A percentile compares a stretch with the other conserved stretches of the same genome.
Evolutionary conservation across 2,329 filamentous ascomycete genomes (phyloP).

Genomic region (Penicillium sp.): DNA sequence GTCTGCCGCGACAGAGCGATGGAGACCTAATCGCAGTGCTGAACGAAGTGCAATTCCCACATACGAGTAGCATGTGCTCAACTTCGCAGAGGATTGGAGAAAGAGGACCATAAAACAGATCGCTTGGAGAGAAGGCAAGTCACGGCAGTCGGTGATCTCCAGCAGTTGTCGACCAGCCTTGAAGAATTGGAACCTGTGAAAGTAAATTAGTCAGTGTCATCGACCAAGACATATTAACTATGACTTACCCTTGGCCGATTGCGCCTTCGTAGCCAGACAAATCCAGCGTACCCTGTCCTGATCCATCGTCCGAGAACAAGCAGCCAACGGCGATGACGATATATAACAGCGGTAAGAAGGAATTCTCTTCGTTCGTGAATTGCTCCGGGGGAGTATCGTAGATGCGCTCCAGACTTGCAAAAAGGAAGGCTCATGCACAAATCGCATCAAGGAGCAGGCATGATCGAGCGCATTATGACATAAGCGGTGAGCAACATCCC

Average conservation of each 20-base stretch:
- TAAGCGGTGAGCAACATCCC: slow-evolving; percentile 55
- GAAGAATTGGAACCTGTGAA: slow-evolving; percentile 68
- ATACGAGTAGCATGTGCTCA: slow-evolving; percentile 77
- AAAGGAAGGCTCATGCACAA: slow-evolving; percentile 83
- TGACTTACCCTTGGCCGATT: slow-evolving; percentile 55
- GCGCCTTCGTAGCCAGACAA: slow-evolving; percentile 49
- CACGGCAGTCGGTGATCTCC: slow-evolving; percentile 63
- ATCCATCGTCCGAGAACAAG: slow-evolving; percentile 63
- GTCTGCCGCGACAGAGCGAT: slow-evolving; percentile 67
- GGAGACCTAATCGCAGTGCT: slow-evolving; percentile 73
- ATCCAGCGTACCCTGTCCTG: slow-evolving; percentile 45
- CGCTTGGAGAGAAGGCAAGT: slow-evolving; percentile 70
- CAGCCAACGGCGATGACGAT: slow-evolving; percentile 69
- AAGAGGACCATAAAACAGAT: slow-evolving; percentile 79
- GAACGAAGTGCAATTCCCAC: slow-evolving; percentile 74
- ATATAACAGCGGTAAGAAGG: slow-evolving; percentile 69
- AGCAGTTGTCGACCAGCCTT: slow-evolving; percentile 64
- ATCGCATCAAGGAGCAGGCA: slow-evolving; percentile 62
- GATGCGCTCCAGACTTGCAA: slow-evolving; percentile 70
- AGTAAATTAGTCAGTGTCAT: background rate
- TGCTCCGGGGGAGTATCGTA: slow-evolving; percentile 67
- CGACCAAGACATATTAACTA: background rate
- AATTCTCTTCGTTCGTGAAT: slow-evolving; percentile 63
- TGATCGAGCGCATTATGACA: slow-evolving; percentile 62
- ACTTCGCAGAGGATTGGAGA: slow-evolving; percentile 72